Evolutionary conservation across 2,329 filamentous ascomycete genomes (phyloP), one percentile per base, ranked within the genome.

Genomic region (Periconia sp.): DNA sequence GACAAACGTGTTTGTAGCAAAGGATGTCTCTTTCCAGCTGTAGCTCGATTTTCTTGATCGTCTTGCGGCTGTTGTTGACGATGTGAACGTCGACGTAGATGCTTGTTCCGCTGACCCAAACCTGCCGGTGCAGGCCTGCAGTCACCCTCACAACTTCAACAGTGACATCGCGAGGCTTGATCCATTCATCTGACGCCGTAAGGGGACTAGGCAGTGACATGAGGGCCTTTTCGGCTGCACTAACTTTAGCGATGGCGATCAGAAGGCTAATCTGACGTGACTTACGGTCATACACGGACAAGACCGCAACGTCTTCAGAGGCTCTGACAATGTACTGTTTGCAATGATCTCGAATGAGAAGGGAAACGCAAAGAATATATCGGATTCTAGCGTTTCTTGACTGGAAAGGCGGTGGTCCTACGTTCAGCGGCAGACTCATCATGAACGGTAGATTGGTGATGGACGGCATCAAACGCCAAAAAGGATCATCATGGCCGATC

Each of bases 61-160:
- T 62, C 53, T 77, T 80, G 22, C 71, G 71, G 46, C 72, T 78
- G 29, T 72, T 73, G 54, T 81, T 81, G 28, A 67, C 64, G 25
- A 81, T 67, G 41, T 79, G 76, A 3, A 81, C 69, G 49, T 82
- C 78, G 12, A 79, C 74, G 46, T 80, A 81, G 23, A 81, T 75
- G 50, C 69, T 77, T 16, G 76, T 77, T 12, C 78, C 79, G 50
- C 77, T 80, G 40, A 82, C 77, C 79, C 79, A 82, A 19, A 80
- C 79, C 59, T 81, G 78, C n/a, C 79, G 73, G 57, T 81, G 78
- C 7, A 81, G 56, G 5, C 78, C 78, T 19, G 78, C 78, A 15
- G 78, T 80, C 13, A 80, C 57, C 40, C 69, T 70, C 17, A 80
- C 61, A 8, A 68, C 70, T 45, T 80, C 77, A 1, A 73, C 45